phyloP scores from a whole-genome alignment of 495 filamentous ascomycete genomes.

The Parachaetomium inaequale region DNA sequence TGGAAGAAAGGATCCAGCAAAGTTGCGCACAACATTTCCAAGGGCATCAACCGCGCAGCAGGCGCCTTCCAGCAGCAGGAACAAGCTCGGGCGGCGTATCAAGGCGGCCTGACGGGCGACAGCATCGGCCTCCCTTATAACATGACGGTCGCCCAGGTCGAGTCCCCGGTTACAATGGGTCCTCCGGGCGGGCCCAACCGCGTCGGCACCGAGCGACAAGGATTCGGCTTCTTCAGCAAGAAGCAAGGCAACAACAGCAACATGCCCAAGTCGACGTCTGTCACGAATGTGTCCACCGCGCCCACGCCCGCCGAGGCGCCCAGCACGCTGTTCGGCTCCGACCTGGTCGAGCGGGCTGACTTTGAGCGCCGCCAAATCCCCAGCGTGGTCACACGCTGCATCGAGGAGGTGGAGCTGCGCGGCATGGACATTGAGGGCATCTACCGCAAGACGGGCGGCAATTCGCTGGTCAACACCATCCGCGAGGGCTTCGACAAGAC shows the following conservation, averaged over 20 bases:
- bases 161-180: conserved; percentile 39
- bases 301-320: conserved; percentile 51
- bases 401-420: conserved; percentile 93
- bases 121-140: conserved; percentile 61
- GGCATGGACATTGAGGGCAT: conserved; percentile 98
- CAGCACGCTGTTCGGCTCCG: conserved; percentile 79
- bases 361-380: conserved; percentile 88
- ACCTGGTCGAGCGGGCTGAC: conserved; percentile 80
- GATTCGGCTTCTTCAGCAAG: conserved; percentile 73
- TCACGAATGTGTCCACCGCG: conserved; percentile 49
- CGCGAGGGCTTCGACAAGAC: conserved; percentile 85
- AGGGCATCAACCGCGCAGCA: conserved; percentile 83
- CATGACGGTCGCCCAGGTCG: conserved; percentile 51
- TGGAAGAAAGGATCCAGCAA: conserved; percentile 96
- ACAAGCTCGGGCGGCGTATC: conserved; percentile 43
- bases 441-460: conserved; percentile 94
- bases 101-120: conserved; percentile 49
- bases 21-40: conserved; percentile 88
- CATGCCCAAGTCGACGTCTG: conserved; percentile 50
- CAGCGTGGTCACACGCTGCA: conserved; percentile 85
- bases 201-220: conserved; percentile 55
- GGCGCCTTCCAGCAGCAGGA: conserved; percentile 50
- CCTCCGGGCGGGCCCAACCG: conserved; percentile 26
- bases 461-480: conserved; percentile 78
- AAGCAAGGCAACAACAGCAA: conserved; percentile 25